These are phyloP conservation scores for Echria macrotheca DNA, from an alignment of 495 filamentous ascomycete species.

Conservation along the genomic window DNA sequence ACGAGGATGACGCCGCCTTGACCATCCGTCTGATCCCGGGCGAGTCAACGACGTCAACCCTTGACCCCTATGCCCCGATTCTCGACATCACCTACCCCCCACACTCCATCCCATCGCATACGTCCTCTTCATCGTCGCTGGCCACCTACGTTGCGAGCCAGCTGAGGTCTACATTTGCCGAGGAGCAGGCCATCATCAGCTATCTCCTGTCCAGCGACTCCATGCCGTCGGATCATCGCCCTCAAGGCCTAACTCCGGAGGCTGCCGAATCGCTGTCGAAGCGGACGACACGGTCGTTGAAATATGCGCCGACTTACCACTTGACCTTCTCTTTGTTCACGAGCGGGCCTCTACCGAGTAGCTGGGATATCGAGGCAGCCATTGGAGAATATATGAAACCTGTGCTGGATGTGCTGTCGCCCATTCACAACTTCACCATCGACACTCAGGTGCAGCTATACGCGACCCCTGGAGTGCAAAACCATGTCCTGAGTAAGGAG, in stretches of 20 bases:
- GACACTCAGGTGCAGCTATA: conserved; percentile 96
- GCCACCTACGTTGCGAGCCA: conserved; percentile 76
- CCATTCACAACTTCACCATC: conserved; percentile 92
- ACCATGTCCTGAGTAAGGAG: conserved; percentile 68
- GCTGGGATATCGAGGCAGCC: conserved; percentile 86
- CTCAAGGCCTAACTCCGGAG: conserved; percentile 36
- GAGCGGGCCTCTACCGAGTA: conserved; percentile 66
- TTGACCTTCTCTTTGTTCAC: conserved; percentile 94
- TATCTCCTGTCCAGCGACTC: conserved; percentile 64
- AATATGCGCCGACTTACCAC: conserved; percentile 92
- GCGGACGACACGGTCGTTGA: conserved; percentile 71
- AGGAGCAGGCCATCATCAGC: conserved; percentile 85
- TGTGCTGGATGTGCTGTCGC: conserved; percentile 66
- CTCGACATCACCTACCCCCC: conserved; percentile 78
- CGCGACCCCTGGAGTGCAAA: conserved; percentile 68
- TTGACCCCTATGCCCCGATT: conserved; percentile 62
- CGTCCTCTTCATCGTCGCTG: conserved; percentile 65
- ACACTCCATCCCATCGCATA: conserved; percentile 63
- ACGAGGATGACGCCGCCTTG: conserved; percentile 56
- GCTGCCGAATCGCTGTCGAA: conserved; percentile 44
- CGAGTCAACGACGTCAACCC: conserved; percentile 53
- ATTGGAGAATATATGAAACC: conserved; percentile 77
- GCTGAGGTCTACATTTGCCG: conserved; percentile 72
- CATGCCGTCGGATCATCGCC: conserved; percentile 43
- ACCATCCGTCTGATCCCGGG: conserved; percentile 64